These are phyloP conservation scores for Epipyxis sp. DNA, from an alignment of 108 stramenopile genomes.

Conservation along the genomic window DNA sequence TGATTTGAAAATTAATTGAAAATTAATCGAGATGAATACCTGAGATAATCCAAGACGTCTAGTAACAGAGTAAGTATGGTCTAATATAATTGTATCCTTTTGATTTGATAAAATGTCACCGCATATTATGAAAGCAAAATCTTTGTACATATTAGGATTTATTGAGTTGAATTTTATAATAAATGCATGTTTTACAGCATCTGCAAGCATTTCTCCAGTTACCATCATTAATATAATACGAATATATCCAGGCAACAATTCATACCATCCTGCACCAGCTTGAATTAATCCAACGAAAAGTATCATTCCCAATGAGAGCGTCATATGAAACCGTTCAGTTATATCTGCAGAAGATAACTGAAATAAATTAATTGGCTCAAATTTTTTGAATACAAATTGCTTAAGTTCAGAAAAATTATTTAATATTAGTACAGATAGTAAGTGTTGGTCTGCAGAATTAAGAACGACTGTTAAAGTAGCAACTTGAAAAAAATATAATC, in stretches of 20 bases:
- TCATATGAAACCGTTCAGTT: constrained; percentile 60
- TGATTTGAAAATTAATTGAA: background rate
- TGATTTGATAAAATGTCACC: constrained; percentile 64
- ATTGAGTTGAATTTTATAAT: constrained; percentile 95
- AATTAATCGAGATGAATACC: background rate
- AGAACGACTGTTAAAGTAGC: constrained; percentile 57
- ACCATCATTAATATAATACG: constrained; percentile 58
- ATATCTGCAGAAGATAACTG: constrained; percentile 77
- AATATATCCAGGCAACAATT: background rate
- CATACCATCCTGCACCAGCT: background rate
- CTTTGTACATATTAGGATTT: constrained; percentile 68
- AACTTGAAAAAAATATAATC: constrained; percentile 64
- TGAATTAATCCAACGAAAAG: constrained; percentile 39
- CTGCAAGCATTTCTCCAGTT: constrained; percentile 75
- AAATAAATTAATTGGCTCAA: constrained; percentile 90
- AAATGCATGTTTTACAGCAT: constrained; percentile 90
- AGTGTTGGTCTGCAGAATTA: constrained; percentile 55
- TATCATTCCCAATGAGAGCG: constrained; percentile 54
- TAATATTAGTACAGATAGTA: constrained; percentile 80
- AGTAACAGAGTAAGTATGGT: constrained; percentile 24
- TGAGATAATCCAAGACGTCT: constrained; percentile 33
- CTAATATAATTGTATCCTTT: constrained; percentile 13
- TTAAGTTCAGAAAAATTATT: constrained; percentile 99
- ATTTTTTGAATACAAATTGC: constrained; percentile 95
- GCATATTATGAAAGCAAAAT: constrained; percentile 74